Evolutionary conservation across 2,329 filamentous ascomycete genomes (phyloP), one percentile per base, ranked within the genome.

Genomic region (Ceratocystis ficicola): DNA sequence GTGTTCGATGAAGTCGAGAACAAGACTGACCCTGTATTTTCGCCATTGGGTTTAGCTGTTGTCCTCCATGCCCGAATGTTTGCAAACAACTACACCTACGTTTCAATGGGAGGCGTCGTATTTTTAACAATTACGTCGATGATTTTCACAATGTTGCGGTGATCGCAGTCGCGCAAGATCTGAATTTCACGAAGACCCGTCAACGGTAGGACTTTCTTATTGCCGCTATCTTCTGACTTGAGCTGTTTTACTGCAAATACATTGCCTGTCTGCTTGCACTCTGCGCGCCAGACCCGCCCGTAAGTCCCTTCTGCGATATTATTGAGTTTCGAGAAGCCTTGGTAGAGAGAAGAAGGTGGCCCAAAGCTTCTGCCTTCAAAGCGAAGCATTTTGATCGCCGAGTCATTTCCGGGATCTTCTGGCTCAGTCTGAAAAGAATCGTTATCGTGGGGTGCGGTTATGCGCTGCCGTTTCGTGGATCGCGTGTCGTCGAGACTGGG

Each of bases 251-350:
- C 79, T 15, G 94, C 94, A 22, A 97, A 92, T 5, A 99, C 82
- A 66, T 87, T 83, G 44, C 89, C 88, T 0, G 89, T 93, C 3
- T 79, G 77, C 41, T 82, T 79, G 71, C 95, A 87, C 68, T 81
- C 86, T 12, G 91, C 94, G 67, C 94, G 83, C 65, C 92, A 92
- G 3, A 99, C 94, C 83, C 87, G 93, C 59, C 94, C 94, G 75
- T 99, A 99, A 7, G 91, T 91, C 44, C 94, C 94, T 77, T 99
- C 94, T 75, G 97, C 94, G 72, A 99, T 99, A 73, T 94, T 89
- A 75, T 99, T 99, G 66, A 99, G 80, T 70, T 89, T 88, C 72
- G 96, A 89, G 76, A 92, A 99, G 72, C 90, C 87, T 72, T 93
- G 88, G 30, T 95, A 59, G 8, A n/a, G 87, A 73, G 89, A 89